Percentiles rank a stretch among this genome's conserved stretches.
These are phyloP conservation scores for Inosperma sp. DNA, from an alignment of 768 basidiomycete species.

Conservation along the genomic window DNA sequence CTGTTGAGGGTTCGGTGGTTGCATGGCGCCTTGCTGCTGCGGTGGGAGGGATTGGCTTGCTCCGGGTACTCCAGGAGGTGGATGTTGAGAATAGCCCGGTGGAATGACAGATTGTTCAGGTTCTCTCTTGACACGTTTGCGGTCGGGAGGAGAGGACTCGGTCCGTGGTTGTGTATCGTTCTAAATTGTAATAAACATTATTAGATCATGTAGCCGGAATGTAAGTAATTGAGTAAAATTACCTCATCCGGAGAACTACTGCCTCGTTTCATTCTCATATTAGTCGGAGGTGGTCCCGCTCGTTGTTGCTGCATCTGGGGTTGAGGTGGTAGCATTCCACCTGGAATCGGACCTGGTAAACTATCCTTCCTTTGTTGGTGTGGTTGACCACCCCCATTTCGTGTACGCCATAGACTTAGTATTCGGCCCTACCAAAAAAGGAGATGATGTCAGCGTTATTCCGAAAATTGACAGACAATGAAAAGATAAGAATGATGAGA, in stretches of 20 bases:
- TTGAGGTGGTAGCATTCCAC: constrained; percentile 32
- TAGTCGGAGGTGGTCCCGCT: constrained; percentile 35
- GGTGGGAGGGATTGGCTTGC: no score
- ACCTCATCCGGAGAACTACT: constrained; percentile 66
- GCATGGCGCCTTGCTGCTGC: no score
- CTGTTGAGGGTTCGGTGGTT: no score
- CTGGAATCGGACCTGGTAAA: constrained; percentile 14
- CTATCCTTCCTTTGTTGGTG: constrained; percentile 5
- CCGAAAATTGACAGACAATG: constrained; percentile 3
- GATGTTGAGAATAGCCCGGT: constrained; percentile 7
- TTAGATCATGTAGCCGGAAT: background rate
- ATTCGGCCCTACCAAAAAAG: constrained; percentile 14
- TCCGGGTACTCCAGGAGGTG: constrained; percentile 9
- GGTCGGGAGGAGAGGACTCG: constrained; percentile 53
- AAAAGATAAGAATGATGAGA: constrained; percentile 2
- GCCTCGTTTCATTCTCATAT: constrained; percentile 42
- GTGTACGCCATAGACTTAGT: constrained; percentile 11
- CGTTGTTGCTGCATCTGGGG: constrained; percentile 19
- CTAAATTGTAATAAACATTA: constrained; percentile 23
- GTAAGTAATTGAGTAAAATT: constrained; percentile 9
- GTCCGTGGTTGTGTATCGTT: constrained; percentile 45
- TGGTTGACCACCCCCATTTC: background rate
- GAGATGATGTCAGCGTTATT: constrained; percentile 10
- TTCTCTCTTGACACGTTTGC: constrained; percentile 50
- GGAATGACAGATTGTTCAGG: constrained; percentile 40